These are phyloP conservation scores for Eucalyptus tenuipes DNA, from an alignment of 345 rosid species.

Conservation along the genomic window DNA sequence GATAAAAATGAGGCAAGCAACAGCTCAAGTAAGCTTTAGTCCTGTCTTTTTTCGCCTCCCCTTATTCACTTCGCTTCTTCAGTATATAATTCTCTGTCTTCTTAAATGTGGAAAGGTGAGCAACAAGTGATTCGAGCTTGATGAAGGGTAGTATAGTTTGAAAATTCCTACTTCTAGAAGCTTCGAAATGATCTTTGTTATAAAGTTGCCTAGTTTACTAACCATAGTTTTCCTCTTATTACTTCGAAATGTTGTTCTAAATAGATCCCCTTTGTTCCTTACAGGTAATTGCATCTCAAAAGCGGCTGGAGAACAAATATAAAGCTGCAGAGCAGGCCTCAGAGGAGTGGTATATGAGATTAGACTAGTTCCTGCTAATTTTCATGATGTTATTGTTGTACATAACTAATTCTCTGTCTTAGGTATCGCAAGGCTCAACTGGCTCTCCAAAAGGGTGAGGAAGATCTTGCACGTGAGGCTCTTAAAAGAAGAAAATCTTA, in stretches of 20 bases:
- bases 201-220: background rate
- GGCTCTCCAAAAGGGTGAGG: constrained; percentile 73
- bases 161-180: background rate
- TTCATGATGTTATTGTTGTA: background rate
- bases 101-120: background rate
- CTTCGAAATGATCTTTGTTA: background rate
- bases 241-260: background rate
- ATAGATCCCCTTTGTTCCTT: background rate
- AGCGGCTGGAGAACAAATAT: constrained; percentile 61
- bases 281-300: constrained; percentile 74
- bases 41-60: background rate
- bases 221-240: background rate
- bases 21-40: constrained; percentile 56
- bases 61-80: background rate
- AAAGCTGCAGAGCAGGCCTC: constrained; percentile 65
- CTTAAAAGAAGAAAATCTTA: constrained; percentile 70
- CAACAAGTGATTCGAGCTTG: background rate
- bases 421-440: constrained; percentile 80
- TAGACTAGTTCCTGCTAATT: background rate
- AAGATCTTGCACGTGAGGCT: constrained; percentile 85
- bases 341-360: constrained; percentile 42
- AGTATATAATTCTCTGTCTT: background rate
- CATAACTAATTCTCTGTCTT: background rate
- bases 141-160: background rate
- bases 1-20: constrained; percentile 78